phyloP scores from a whole-genome alignment of 441 rosid genomes.

The Macaranga tanarius region DNA sequence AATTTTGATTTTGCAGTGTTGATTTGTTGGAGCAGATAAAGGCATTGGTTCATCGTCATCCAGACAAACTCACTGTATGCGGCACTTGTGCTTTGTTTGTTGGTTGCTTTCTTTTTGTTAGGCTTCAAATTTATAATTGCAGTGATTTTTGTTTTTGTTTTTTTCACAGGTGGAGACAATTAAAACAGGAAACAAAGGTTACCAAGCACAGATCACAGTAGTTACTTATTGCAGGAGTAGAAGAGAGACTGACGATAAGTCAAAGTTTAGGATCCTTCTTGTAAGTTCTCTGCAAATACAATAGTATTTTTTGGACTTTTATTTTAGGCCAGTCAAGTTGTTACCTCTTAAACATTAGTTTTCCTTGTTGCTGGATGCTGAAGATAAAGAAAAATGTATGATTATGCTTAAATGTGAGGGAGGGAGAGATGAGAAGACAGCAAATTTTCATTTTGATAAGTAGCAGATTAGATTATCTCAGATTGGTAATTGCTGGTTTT shows the following conservation, averaged over 20 bases:
- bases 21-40: conserved; percentile 75
- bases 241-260: conserved; percentile 46
- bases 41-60: conserved; percentile 79
- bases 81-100: not conserved
- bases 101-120: not conserved
- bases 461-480: conserved; percentile 43
- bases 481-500: conserved; percentile 69
- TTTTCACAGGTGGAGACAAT: conserved; percentile 54
- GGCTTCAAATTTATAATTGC: conserved; percentile 12
- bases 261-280: conserved; percentile 90
- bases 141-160: not conserved
- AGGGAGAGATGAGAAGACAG: not conserved
- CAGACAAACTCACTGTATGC: conserved; percentile 78
- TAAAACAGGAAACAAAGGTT: conserved; percentile 67
- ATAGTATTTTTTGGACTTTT: not conserved
- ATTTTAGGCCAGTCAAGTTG: not conserved
- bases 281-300: conserved; percentile 47
- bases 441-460: conserved; percentile 21
- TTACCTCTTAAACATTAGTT: conserved; percentile 7
- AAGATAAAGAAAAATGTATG: conserved; percentile 2
- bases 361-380: not conserved
- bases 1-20: conserved; percentile 44
- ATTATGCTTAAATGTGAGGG: not conserved
- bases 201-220: conserved; percentile 62
- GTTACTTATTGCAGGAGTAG: conserved; percentile 65